Conservation (phyloP, 176 grass and related monocot genomes). For the Musa acuminata region DNA sequence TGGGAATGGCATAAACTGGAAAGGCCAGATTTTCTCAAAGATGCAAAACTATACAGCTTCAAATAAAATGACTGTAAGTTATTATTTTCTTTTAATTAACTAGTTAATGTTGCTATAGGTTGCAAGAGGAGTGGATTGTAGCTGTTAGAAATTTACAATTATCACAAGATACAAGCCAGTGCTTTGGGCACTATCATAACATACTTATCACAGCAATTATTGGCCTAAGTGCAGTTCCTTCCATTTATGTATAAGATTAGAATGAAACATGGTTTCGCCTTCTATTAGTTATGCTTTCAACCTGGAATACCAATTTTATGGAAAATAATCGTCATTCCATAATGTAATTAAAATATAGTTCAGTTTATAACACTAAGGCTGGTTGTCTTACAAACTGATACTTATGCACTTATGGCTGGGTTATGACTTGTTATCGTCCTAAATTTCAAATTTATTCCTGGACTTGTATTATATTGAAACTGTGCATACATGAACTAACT, state of each 20-base stretch:
- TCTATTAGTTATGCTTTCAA: no score
- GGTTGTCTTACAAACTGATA: not conserved
- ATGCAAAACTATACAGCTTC: constrained; percentile 71
- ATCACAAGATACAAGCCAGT: no score
- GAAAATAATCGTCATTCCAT: no score
- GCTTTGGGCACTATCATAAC: no score
- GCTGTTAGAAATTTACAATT: no score
- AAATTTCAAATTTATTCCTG: no score
- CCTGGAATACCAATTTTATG: no score
- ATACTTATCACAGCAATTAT: no score
- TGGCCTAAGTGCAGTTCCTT: no score
- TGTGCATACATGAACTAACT: not conserved
- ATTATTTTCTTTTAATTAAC: not conserved
- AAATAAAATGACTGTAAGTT: constrained; percentile 68
- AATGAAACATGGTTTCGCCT: no score
- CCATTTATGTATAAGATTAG: no score
- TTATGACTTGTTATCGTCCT: not conserved
- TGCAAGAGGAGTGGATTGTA: not conserved
- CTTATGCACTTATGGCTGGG: not conserved
- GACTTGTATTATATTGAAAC: no score
- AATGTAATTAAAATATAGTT: not conserved
- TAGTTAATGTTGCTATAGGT: not conserved
- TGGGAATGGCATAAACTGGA: constrained; percentile 86
- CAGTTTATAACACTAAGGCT: not conserved
- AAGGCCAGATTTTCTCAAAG: constrained; percentile 86